These are phyloP conservation scores for Marchantia paleacea DNA, from an alignment of 225 moss, liverwort and hornwort genomes.

Conservation along the genomic window DNA sequence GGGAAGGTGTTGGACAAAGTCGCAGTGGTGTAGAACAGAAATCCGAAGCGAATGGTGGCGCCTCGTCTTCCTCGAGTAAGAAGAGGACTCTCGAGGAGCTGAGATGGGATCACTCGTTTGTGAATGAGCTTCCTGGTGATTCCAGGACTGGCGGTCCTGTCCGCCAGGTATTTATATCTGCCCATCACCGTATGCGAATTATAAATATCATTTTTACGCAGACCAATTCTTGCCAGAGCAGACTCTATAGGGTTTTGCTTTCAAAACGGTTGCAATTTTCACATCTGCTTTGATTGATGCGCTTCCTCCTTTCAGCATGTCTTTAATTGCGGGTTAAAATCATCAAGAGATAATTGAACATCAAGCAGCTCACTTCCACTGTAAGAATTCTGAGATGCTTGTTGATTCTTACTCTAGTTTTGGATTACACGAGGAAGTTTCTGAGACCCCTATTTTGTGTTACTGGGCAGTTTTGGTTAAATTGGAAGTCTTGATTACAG, in stretches of 20 bases:
- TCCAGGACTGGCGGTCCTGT: constrained; percentile 67
- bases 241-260: not conserved
- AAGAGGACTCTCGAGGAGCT: constrained; percentile 63
- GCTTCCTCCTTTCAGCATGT: not conserved
- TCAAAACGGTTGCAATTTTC: too few relatives aligned
- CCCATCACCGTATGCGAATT: not conserved
- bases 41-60: constrained; percentile 1
- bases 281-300: not conserved
- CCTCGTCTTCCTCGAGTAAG: constrained; percentile 10
- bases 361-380: not conserved
- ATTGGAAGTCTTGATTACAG: too few relatives aligned
- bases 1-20: not conserved
- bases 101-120: constrained; percentile 86
- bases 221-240: not conserved
- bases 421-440: too few relatives aligned
- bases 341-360: not conserved
- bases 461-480: too few relatives aligned
- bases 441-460: too few relatives aligned
- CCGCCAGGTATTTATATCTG: constrained; percentile 56
- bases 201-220: not conserved
- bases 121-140: constrained; percentile 79
- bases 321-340: not conserved
- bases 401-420: too few relatives aligned
- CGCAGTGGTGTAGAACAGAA: constrained; percentile 2
- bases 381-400: not conserved